Percentiles rank a stretch among this genome's conserved stretches.
These are phyloP conservation scores for Leccinum pachyderme DNA, from an alignment of 1,284 basidiomycete species.

Conservation along the genomic window DNA sequence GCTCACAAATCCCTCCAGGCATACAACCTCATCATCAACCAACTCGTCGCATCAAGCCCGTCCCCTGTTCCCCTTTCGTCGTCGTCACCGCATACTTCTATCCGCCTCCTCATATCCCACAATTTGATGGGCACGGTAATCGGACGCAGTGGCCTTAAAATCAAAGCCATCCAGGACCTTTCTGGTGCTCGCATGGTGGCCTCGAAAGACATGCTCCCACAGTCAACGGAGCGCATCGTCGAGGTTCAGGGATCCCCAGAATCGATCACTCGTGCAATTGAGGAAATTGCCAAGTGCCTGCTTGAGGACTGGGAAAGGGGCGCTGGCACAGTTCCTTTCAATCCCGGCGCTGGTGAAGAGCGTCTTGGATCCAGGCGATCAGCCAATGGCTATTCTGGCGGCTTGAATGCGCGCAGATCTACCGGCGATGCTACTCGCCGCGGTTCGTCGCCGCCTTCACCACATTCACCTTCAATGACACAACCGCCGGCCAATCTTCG, in stretches of 20 bases:
- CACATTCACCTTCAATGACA: conserved; percentile 49
- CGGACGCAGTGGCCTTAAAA: conserved; percentile 95
- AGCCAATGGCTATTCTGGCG: conserved; percentile 44
- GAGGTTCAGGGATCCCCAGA: conserved; percentile 94
- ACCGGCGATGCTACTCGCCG: conserved; percentile 51
- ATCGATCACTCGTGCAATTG: conserved; percentile 86
- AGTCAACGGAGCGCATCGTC: conserved; percentile 97
- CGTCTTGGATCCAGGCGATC: conserved; percentile 50
- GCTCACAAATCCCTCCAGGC: conserved; percentile 52
- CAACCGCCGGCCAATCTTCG: conserved; percentile 75
- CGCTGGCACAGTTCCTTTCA: conserved; percentile 91
- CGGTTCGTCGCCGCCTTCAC: conserved; percentile 57
- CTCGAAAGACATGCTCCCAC: conserved; percentile 98
- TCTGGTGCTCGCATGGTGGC: conserved; percentile 98
- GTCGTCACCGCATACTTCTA: conserved; percentile 78
- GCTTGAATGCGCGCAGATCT: conserved; percentile 51
- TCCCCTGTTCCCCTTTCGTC: conserved; percentile 62
- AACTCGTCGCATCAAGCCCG: conserved; percentile 80
- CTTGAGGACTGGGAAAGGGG: conserved; percentile 97
- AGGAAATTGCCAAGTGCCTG: conserved; percentile 94
- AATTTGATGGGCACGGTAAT: conserved; percentile 99
- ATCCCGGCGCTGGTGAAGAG: conserved; percentile 85
- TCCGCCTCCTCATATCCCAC: conserved; percentile 96
- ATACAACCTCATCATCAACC: conserved; percentile 91
- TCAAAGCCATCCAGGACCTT: conserved; percentile 98